phyloP scores from a whole-genome alignment of 2,329 filamentous ascomycete genomes.

The Hymenoscyphus scutula region DNA sequence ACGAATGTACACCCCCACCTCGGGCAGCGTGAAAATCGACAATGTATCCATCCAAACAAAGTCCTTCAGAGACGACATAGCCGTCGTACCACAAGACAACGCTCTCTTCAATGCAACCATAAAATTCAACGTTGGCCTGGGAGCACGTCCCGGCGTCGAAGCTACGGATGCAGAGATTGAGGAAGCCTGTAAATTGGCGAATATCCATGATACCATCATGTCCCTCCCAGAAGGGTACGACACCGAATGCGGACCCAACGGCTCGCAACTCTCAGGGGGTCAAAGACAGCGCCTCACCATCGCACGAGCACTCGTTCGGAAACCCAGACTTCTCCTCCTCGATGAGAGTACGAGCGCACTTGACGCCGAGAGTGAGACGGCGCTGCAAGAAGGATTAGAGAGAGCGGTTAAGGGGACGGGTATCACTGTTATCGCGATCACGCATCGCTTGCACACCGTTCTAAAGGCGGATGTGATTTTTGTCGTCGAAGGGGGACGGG shows the following conservation, averaged over 20 bases:
- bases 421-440: conserved; percentile 72
- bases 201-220: conserved; percentile 50
- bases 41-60: neutral
- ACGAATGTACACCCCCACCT: conserved; percentile 82
- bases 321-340: conserved; percentile 79
- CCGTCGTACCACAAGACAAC: conserved; percentile 57
- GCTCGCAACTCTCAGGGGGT: conserved; percentile 77
- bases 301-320: conserved; percentile 79
- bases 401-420: conserved; percentile 46
- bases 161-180: conserved; percentile 49
- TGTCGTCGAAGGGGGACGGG: conserved; percentile 79
- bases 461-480: conserved; percentile 60
- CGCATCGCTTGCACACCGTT: conserved; percentile 71
- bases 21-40: conserved; percentile 8
- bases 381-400: conserved; percentile 65
- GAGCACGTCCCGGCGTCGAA: conserved; percentile 53
- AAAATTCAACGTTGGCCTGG: conserved; percentile 55
- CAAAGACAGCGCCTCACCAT: conserved; percentile 92
- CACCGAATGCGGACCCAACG: conserved; percentile 82
- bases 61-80: conserved; percentile 50
- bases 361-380: conserved; percentile 64
- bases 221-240: conserved; percentile 62
- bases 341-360: conserved; percentile 78
- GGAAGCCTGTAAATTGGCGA: conserved; percentile 47
- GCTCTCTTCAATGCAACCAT: conserved; percentile 56